Percentiles rank a stretch among this genome's conserved stretches.
Evolutionary conservation across 177 flowering plant species (phyloP).

Genomic region (Vitis hybrid): DNA sequence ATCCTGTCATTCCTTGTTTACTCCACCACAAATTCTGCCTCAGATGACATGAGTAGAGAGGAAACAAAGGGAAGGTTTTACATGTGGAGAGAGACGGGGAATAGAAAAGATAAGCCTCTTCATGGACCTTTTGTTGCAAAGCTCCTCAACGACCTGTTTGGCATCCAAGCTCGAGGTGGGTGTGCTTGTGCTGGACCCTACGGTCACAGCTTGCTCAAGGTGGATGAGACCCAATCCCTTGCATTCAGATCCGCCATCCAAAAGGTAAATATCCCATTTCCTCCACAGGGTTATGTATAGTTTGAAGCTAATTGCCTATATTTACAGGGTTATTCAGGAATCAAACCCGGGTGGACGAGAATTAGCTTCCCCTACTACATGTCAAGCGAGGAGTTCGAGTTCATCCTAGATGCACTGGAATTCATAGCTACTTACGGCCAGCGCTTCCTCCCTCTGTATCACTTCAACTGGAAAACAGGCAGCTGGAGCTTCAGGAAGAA

Average conservation of each 20-base stretch:
- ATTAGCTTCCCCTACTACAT: constrained; percentile 75
- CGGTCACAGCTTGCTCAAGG: constrained; percentile 52
- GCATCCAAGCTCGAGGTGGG: constrained; percentile 84
- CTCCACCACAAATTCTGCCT: constrained; percentile 30
- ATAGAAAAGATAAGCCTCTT: constrained; percentile 56
- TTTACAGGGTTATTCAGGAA: constrained; percentile 50
- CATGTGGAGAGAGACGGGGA: constrained; percentile 44
- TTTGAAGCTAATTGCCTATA: too few relatives aligned
- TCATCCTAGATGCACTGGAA: constrained; percentile 56
- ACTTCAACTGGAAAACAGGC: constrained; percentile 51
- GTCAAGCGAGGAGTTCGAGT: constrained; percentile 62
- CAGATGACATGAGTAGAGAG: neutral
- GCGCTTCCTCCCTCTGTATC: constrained; percentile 59
- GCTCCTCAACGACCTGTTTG: constrained; percentile 78
- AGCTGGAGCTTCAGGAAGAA: constrained; percentile 45
- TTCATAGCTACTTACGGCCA: constrained; percentile 63
- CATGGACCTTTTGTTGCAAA: constrained; percentile 67
- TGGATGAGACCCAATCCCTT: constrained; percentile 35
- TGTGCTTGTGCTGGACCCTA: constrained; percentile 91
- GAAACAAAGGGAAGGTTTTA: constrained; percentile 10
- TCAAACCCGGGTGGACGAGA: constrained; percentile 84
- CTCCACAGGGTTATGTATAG: too few relatives aligned
- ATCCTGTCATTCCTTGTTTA: constrained; percentile 65
- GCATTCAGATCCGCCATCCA: constrained; percentile 41
- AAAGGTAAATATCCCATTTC: constrained; percentile 34